Evolutionary conservation across 139 green algal species (phyloP).

Genomic region (Trebouxia sp.): DNA sequence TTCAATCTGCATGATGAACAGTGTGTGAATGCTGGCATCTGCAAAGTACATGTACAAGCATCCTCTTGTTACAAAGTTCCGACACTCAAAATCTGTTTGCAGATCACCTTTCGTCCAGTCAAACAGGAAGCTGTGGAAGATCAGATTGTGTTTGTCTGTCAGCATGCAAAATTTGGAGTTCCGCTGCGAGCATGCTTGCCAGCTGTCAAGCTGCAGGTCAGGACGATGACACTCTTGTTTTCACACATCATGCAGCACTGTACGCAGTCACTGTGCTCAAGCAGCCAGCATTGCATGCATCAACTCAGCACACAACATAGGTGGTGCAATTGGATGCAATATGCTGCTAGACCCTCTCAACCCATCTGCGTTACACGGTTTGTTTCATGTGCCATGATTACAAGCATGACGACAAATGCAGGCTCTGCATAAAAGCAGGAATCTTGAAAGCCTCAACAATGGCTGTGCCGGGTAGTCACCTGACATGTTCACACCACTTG

Average conservation of each 20-base stretch:
- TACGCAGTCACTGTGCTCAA: neutral
- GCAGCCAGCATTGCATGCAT: neutral
- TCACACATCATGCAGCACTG: neutral
- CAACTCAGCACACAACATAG: neutral
- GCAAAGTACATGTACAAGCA: too few species aligned
- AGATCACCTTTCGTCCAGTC: slow-evolving; percentile 70
- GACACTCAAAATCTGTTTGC: neutral
- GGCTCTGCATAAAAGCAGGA: too few species aligned
- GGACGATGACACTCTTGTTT: too few species aligned
- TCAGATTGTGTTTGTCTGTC: slow-evolving; percentile 52
- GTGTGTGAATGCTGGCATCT: neutral
- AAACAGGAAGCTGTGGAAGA: slow-evolving; percentile 59
- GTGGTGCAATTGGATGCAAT: neutral
- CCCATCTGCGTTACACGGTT: neutral
- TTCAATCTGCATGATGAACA: neutral
- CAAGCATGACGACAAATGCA: too few species aligned
- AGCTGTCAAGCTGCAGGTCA: slow-evolving; percentile 46
- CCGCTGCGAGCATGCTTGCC: slow-evolving; percentile 53
- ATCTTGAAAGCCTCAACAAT: too few species aligned
- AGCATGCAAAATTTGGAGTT: slow-evolving; percentile 47
- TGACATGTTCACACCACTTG: too few species aligned
- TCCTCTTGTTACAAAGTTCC: neutral
- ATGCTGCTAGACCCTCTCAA: neutral
- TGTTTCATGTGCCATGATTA: too few species aligned
- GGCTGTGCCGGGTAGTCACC: too few species aligned